These are phyloP conservation scores for Stylosanthes scabra DNA, from an alignment of 331 rosid species.

Conservation along the genomic window DNA sequence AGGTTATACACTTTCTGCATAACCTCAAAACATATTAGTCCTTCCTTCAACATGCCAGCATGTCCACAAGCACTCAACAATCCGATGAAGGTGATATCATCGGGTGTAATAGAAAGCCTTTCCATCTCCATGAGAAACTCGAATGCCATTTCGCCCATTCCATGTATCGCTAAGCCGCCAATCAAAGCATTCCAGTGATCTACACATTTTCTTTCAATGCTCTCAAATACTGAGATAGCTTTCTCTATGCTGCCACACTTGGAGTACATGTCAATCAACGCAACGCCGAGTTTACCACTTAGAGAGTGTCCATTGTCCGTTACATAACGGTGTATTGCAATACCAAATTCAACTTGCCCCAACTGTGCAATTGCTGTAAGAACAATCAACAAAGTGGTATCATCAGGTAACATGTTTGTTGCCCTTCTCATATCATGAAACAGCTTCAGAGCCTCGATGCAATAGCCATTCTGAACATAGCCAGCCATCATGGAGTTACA, in stretches of 20 bases:
- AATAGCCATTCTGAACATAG: conserved; percentile 64
- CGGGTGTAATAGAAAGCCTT: conserved; percentile 56
- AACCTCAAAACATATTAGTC: conserved; percentile 70
- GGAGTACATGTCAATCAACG: conserved; percentile 75
- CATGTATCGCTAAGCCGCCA: conserved; percentile 70
- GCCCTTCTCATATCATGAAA: conserved; percentile 58
- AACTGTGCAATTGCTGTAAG: conserved; percentile 67
- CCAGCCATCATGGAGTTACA: conserved; percentile 82
- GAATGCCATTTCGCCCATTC: conserved; percentile 66
- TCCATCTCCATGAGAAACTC: conserved; percentile 65
- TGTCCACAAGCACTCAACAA: conserved; percentile 80
- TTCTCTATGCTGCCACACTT: conserved; percentile 73
- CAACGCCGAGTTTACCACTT: conserved; percentile 68
- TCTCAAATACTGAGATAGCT: conserved; percentile 62
- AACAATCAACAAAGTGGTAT: conserved; percentile 59
- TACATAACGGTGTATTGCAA: conserved; percentile 51
- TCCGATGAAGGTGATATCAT: conserved; percentile 75
- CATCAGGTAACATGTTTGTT: conserved; percentile 50
- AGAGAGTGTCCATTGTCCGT: conserved; percentile 50
- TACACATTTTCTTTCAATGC: conserved; percentile 52
- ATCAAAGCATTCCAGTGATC: conserved; percentile 89
- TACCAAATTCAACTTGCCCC: conserved; percentile 64
- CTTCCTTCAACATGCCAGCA: conserved; percentile 74
- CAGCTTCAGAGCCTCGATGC: conserved; percentile 65
- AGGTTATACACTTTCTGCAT: conserved; percentile 73